Evolutionary conservation across 768 basidiomycete species (phyloP).

Genomic region (Mycena chlorophos): DNA sequence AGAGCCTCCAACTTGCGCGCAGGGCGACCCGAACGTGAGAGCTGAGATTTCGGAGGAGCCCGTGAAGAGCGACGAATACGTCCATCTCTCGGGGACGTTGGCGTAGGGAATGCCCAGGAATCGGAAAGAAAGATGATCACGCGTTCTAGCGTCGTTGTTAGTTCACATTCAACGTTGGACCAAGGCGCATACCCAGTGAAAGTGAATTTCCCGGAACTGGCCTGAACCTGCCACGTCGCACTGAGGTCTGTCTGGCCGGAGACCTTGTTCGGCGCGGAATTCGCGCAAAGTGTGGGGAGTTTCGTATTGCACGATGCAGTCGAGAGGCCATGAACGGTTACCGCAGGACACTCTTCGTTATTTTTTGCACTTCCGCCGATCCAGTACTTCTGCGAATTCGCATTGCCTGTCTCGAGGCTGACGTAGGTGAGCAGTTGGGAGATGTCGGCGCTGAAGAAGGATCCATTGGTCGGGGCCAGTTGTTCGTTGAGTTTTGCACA

Average conservation of each 20-base stretch:
- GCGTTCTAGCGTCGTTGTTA: constrained; percentile 16
- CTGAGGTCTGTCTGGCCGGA: constrained; percentile 21
- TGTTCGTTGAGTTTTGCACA: constrained; percentile 16
- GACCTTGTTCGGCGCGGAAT: constrained; percentile 19
- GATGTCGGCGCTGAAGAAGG: constrained; percentile 18
- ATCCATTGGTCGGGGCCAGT: constrained; percentile 14
- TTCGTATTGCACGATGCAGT: constrained; percentile 5
- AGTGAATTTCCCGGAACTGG: constrained; percentile 9
- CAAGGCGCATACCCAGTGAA: constrained; percentile 11
- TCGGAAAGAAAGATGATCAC: constrained; percentile 49
- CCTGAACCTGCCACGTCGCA: constrained; percentile 16
- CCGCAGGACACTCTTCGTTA: constrained; percentile 7
- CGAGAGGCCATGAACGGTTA: constrained; percentile 11
- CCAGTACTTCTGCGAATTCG: constrained; percentile 18
- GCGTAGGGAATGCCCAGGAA: constrained; percentile 56
- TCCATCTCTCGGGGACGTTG: constrained; percentile 43
- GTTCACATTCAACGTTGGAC: neutral
- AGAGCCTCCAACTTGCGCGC: neutral
- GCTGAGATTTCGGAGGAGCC: constrained; percentile 29
- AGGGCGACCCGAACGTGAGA: constrained; percentile 23
- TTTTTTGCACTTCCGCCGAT: constrained; percentile 8
- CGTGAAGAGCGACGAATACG: constrained; percentile 40
- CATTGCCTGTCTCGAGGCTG: constrained; percentile 10
- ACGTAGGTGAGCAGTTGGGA: constrained; percentile 8
- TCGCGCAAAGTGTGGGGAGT: constrained; percentile 20